A percentile compares a stretch with the other conserved stretches of the same genome.
These are phyloP conservation scores for Pestalotiopsis sp. DNA, from an alignment of 2,329 filamentous ascomycete species.

Conservation along the genomic window DNA sequence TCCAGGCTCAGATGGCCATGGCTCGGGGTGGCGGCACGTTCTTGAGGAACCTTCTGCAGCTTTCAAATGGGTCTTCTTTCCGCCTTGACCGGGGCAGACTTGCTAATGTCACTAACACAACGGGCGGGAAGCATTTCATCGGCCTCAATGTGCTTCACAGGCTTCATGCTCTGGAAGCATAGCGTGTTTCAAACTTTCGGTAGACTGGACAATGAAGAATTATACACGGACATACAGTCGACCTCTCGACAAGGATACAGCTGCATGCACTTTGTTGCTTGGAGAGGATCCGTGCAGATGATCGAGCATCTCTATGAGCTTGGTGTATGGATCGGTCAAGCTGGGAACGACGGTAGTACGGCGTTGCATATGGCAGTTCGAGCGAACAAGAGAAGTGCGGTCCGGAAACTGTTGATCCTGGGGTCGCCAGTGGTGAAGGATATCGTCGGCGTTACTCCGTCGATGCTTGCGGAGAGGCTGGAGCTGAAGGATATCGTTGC, in stretches of 20 bases:
- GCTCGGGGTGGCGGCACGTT: too few relatives aligned
- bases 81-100: too few relatives aligned
- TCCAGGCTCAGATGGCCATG: too few relatives aligned
- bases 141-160: too few relatives aligned
- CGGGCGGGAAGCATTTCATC: too few relatives aligned
- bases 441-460: neutral
- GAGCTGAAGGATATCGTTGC: neutral
- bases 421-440: neutral
- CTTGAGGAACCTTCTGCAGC: too few relatives aligned
- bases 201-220: neutral
- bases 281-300: neutral
- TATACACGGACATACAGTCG: neutral
- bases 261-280: neutral
- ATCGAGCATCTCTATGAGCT: neutral
- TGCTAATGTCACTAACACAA: too few relatives aligned
- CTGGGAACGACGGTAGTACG: neutral
- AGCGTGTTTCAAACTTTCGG: too few relatives aligned
- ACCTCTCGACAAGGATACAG: neutral
- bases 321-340: neutral
- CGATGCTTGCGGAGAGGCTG: neutral
- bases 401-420: neutral
- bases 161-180: too few relatives aligned
- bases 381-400: neutral
- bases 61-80: too few relatives aligned
- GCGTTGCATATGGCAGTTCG: neutral